A percentile compares a stretch with the other conserved stretches of the same genome.
phyloP scores from a whole-genome alignment of 768 basidiomycete genomes.

The Rhodosporidiobolus odoratus region DNA sequence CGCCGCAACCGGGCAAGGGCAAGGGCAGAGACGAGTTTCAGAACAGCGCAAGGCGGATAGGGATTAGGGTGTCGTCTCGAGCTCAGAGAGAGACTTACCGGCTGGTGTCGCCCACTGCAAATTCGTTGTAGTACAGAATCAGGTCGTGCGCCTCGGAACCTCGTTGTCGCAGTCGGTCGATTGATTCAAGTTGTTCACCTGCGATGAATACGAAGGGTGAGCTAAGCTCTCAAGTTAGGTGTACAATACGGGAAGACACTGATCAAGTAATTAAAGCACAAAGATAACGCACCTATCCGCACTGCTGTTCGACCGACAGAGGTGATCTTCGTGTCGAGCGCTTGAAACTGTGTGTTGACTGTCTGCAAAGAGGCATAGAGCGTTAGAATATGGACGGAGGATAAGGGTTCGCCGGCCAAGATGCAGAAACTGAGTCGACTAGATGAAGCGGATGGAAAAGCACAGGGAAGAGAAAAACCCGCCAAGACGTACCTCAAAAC shows the following conservation, averaged over 20 bases:
- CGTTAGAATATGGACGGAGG: background rate
- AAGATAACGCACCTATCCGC: slow-evolving; percentile 67
- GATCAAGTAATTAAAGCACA: background rate
- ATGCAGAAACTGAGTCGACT: background rate
- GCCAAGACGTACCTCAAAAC: slow-evolving; percentile 79
- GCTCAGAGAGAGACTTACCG: no score
- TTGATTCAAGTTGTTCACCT: slow-evolving; percentile 94
- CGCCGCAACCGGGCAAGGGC: background rate
- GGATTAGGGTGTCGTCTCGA: no score
- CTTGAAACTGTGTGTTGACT: slow-evolving; percentile 54
- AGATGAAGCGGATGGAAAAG: background rate
- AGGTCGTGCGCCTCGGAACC: slow-evolving; percentile 92
- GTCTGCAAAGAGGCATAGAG: slow-evolving; percentile 52
- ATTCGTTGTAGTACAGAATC: slow-evolving; percentile 88
- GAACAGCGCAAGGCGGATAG: slow-evolving; percentile 33
- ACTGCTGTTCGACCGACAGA: slow-evolving; percentile 91
- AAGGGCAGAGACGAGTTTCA: slow-evolving; percentile 9
- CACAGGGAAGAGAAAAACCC: background rate
- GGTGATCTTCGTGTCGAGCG: slow-evolving; percentile 77
- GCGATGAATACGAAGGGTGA: background rate
- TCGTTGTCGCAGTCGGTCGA: slow-evolving; percentile 82
- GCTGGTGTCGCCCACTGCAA: slow-evolving; percentile 72
- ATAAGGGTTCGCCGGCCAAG: no score
- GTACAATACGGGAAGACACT: background rate
- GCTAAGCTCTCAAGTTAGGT: background rate